A percentile compares a stretch with the other conserved stretches of the same genome.
These are phyloP conservation scores for Kwoniella heveanensis DNA, from an alignment of 768 basidiomycete species.

Conservation along the genomic window DNA sequence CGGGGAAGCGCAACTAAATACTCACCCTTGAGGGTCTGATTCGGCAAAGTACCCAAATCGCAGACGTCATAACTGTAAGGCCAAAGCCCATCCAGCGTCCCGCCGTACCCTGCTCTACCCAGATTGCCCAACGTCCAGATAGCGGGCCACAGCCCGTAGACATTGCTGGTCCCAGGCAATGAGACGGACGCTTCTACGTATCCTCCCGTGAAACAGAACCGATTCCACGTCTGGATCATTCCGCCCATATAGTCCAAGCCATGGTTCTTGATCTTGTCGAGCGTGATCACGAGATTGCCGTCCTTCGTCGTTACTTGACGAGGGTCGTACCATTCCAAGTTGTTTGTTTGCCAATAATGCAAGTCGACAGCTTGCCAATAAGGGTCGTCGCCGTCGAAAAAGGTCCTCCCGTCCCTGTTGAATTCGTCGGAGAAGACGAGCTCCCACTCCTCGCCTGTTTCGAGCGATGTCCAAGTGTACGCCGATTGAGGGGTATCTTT, in stretches of 20 bases:
- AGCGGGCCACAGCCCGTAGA: conserved; percentile 55
- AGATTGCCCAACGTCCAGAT: conserved; percentile 55
- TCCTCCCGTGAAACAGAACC: conserved; percentile 52
- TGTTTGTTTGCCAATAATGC: conserved; percentile 58
- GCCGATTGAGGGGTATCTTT: conserved; percentile 68
- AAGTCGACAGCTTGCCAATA: conserved; percentile 61
- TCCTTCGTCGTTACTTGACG: conserved; percentile 54
- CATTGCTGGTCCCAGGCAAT: conserved; percentile 50
- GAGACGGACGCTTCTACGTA: conserved; percentile 49
- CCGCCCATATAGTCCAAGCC: conserved; percentile 48
- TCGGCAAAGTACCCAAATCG: conserved; percentile 86
- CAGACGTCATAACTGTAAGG: conserved; percentile 62
- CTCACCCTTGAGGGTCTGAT: conserved; percentile 69
- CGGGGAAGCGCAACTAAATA: not conserved
- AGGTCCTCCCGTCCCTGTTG: conserved; percentile 63
- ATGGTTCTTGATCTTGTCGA: conserved; percentile 42
- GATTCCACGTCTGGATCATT: conserved; percentile 53
- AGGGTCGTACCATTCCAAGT: conserved; percentile 58
- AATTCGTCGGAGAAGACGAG: conserved; percentile 90
- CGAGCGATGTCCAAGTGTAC: conserved; percentile 68
- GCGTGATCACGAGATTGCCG: conserved; percentile 54
- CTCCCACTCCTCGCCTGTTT: conserved; percentile 72
- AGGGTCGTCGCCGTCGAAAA: conserved; percentile 57
- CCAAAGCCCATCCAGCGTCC: conserved; percentile 53
- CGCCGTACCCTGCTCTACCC: conserved; percentile 58